Evolutionary conservation across 108 stramenopile genomes (phyloP).

Genomic region (Skeletonema tropicum): DNA sequence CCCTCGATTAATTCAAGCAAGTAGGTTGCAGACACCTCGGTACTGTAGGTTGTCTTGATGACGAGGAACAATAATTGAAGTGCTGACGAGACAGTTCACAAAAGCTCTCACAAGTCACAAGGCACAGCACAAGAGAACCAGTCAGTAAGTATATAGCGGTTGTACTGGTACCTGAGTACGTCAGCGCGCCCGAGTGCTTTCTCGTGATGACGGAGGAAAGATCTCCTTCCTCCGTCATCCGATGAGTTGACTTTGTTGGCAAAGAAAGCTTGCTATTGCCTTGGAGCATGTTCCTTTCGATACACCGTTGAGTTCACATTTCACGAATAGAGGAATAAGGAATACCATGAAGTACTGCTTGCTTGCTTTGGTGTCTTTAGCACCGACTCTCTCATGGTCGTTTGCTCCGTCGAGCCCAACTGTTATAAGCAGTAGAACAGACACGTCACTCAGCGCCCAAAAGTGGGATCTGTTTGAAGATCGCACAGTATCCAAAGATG

Average conservation of each 20-base stretch:
- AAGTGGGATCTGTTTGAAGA: conserved; percentile 18
- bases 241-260: no score
- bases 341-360: neutral
- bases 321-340: neutral
- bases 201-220: neutral
- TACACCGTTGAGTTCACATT: neutral
- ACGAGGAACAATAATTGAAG: no score
- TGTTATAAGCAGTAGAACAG: neutral
- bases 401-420: neutral
- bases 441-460: neutral
- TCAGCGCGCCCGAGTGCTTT: neutral
- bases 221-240: neutral
- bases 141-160: no score
- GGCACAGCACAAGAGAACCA: no score
- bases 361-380: neutral
- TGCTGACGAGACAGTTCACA: no score
- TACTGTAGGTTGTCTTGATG: no score
- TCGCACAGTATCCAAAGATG: neutral
- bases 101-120: no score
- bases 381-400: neutral
- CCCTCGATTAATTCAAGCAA: no score
- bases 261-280: no score
- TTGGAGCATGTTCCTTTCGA: neutral
- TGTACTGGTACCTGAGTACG: neutral
- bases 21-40: no score